Percentiles rank a stretch among this genome's conserved stretches.
Evolutionary conservation across 23 red algal genomes (phyloP).

Genomic region (Gracilaria gracilis): DNA sequence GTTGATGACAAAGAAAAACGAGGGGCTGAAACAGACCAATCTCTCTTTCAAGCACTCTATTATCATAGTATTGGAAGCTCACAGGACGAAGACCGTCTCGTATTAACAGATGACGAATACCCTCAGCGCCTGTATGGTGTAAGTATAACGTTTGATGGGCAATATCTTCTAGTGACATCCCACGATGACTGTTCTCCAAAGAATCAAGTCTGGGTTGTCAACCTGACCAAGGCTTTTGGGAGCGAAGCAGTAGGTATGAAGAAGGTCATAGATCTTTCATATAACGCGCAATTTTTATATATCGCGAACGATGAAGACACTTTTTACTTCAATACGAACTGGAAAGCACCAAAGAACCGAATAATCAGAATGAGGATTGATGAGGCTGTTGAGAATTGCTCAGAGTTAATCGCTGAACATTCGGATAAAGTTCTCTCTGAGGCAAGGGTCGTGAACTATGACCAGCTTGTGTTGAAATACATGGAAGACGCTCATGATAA

Average conservation of each 20-base stretch:
- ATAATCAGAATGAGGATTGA: conserved; percentile 61
- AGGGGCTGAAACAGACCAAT: conserved; percentile 72
- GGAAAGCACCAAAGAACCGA: conserved; percentile 75
- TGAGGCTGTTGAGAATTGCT: conserved; percentile 25
- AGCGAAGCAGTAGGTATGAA: conserved; percentile 53
- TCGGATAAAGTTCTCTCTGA: conserved; percentile 57
- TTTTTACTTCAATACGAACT: conserved; percentile 75
- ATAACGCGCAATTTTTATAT: conserved; percentile 70
- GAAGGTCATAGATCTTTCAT: conserved; percentile 56
- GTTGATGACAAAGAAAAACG: conserved; percentile 63
- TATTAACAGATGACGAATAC: conserved; percentile 58
- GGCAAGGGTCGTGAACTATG: conserved; percentile 61
- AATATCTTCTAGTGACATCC: conserved; percentile 55
- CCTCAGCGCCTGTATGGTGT: conserved; percentile 72
- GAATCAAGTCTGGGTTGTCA: conserved; percentile 74
- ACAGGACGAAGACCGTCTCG: conserved; percentile 67
- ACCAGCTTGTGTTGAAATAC: conserved; percentile 74
- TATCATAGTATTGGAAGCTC: conserved; percentile 66
- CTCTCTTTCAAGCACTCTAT: conserved; percentile 60
- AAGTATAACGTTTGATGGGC: conserved; percentile 56
- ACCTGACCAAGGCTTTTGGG: conserved; percentile 51
- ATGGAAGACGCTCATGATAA: conserved; percentile 68
- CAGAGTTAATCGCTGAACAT: conserved; percentile 67
- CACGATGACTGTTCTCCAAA: conserved; percentile 78
- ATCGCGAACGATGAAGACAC: conserved; percentile 74